A percentile compares a stretch with the other conserved stretches of the same genome.
Conservation (phyloP, 208 protist species). For the Trypanosoma congolense region DNA sequence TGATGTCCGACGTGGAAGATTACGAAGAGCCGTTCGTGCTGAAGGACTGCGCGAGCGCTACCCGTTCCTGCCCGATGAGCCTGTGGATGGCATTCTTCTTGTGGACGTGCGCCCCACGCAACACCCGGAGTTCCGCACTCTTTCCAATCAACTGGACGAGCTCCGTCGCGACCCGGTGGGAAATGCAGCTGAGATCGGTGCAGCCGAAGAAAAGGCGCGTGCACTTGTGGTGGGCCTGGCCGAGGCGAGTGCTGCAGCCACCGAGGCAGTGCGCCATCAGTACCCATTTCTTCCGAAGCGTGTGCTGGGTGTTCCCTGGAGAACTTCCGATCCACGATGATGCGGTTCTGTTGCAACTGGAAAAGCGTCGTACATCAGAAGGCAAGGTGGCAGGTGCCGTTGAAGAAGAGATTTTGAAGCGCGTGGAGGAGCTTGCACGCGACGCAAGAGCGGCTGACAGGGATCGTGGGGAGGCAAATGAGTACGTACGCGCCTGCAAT, state of each 20-base stretch:
- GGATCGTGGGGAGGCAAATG: background rate
- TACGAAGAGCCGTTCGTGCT: conserved; percentile 8
- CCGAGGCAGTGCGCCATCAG: conserved; percentile 8
- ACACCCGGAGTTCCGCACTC: conserved; percentile 18
- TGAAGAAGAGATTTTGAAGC: background rate
- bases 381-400: conserved; percentile 1
- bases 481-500: conserved; percentile 4
- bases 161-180: conserved; percentile 15
- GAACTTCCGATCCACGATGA: conserved; percentile 23
- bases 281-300: conserved; percentile 25
- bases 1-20: conserved; percentile 13
- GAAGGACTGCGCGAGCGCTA: conserved; percentile 32
- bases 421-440: conserved; percentile 8
- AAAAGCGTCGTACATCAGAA: background rate
- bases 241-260: conserved; percentile 11
- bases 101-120: conserved; percentile 10
- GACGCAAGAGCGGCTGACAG: conserved; percentile 1
- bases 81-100: conserved; percentile 20
- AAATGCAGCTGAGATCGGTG: conserved; percentile 21
- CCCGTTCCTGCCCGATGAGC: conserved; percentile 30
- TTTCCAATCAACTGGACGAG: conserved; percentile 29
- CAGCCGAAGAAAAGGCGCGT: conserved; percentile 14
- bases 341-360: conserved; percentile 9
- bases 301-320: conserved; percentile 22
- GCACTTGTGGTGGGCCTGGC: conserved; percentile 19